A percentile compares a stretch with the other conserved stretches of the same genome.
phyloP scores from a whole-genome alignment of 2,329 filamentous ascomycete genomes.

The Neofusicoccum sp. region DNA sequence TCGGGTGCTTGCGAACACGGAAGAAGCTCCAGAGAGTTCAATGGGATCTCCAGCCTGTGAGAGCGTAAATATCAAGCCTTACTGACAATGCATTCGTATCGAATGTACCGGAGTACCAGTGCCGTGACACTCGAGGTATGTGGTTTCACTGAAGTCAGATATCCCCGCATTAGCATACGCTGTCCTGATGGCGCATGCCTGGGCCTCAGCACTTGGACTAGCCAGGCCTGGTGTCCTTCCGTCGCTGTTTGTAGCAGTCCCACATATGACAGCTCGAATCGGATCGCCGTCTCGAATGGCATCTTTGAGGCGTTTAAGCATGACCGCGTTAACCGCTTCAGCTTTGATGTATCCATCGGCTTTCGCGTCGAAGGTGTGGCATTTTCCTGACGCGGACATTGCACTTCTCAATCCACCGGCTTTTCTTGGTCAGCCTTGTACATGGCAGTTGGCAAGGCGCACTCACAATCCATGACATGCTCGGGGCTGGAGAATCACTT shows the following conservation, averaged over 20 bases:
- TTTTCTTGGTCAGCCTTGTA: not conserved
- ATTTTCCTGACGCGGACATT: conserved; percentile 19
- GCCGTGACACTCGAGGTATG: conserved; percentile 53
- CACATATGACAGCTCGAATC: conserved; percentile 32
- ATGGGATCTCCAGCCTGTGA: conserved; percentile 53
- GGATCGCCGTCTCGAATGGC: conserved; percentile 32
- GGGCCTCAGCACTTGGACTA: conserved; percentile 33
- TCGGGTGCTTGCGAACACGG: conserved; percentile 34
- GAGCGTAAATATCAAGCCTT: no score
- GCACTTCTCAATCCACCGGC: conserved; percentile 3
- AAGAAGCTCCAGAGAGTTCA: conserved; percentile 50
- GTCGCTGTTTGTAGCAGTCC: conserved; percentile 22
- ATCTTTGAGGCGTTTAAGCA: conserved; percentile 29
- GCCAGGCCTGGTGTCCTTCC: conserved; percentile 36
- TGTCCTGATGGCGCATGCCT: conserved; percentile 33
- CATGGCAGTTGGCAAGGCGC: no score
- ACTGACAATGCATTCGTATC: no score
- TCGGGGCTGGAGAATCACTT: conserved; percentile 25
- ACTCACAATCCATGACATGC: conserved; percentile 25
- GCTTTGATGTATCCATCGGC: conserved; percentile 29
- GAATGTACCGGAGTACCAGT: conserved; percentile 44
- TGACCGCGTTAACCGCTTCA: conserved; percentile 30
- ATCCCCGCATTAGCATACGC: conserved; percentile 36
- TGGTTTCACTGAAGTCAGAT: conserved; percentile 25
- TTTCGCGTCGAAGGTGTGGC: conserved; percentile 26